Base-by-base conservation (phyloP, 2,329 filamentous ascomycete genomes). In the Paraphaeosphaeria sporulosa region DNA sequence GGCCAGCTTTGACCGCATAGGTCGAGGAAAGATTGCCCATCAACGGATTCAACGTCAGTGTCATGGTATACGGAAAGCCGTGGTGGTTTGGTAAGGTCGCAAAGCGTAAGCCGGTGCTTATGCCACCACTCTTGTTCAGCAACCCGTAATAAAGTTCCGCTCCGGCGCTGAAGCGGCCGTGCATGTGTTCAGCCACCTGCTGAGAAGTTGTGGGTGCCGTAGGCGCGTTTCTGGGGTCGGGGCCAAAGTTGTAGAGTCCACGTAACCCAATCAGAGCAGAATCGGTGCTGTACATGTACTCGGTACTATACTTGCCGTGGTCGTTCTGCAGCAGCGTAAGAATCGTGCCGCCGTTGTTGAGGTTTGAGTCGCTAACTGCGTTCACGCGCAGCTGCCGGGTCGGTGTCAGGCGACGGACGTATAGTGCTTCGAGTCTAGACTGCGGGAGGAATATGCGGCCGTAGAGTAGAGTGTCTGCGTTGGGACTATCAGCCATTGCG, bases 61-160 rank as follows among this genome's bases (percentile, higher is more conserved):
- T 97, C 71, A 97, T 93, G 8, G 94, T 97, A 70, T 98, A 89
- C 2, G 95, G 95, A 55, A 96, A 96, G 32, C 94, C 94, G 23
- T 88, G 88, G 74, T 91, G 91, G 59, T 84, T 86, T 56, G 91
- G 91, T 21, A 98, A 81, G 12, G 95, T 98, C 42, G 93, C 92
- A 76, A 98, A 99, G 52, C 95, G 88, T 50, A 93, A 84, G 7
- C 94, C 95, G 9, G 96, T 87, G 64, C 93, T 97, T 75, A 97
- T 87, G 49, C 95, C 95, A 51, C 94, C 92, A 23, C 93, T 93
- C 74, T 97, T 97, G 76, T 97, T 98, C 60, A 97, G 81, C 0
- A 94, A 90, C 23, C 94, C 95, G 81, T 99, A 99, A 81, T 98
- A 99, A 38, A 96, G 84, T 78, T 99, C 95, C 57, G 89, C 94